A percentile compares a stretch with the other conserved stretches of the same genome.
Conservation (phyloP, 2,329 filamentous ascomycete genomes). For the Sporothrix variecibatus region DNA sequence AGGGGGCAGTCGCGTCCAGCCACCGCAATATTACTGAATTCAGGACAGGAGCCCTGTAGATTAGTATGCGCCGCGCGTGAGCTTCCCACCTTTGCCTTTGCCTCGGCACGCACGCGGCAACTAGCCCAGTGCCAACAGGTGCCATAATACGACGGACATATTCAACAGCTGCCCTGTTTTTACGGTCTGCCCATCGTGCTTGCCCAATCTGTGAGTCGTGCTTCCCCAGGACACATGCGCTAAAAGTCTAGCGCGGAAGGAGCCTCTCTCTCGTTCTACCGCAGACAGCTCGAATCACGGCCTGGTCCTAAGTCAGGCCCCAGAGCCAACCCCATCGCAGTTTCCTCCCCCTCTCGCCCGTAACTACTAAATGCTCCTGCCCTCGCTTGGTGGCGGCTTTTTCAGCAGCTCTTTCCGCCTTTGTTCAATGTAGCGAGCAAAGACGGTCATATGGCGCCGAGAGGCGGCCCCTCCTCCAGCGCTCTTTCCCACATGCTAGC, state of each 20-base stretch:
- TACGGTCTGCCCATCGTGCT: not conserved
- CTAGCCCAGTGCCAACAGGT: conserved; percentile 13
- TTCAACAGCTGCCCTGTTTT: conserved; percentile 8
- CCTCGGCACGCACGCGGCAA: conserved; percentile 37
- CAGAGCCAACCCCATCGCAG: not conserved
- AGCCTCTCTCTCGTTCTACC: not conserved
- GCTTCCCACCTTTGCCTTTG: conserved; percentile 26
- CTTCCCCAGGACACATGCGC: not conserved
- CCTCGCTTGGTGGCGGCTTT: not conserved
- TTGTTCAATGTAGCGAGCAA: not conserved
- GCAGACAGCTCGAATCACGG: not conserved
- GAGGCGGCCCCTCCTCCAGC: not conserved
- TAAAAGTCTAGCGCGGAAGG: conserved; percentile 2
- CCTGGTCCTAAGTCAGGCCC: not conserved
- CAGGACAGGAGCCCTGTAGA: not conserved
- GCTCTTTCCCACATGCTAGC: not conserved
- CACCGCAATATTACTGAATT: not conserved
- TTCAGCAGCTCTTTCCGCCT: not conserved
- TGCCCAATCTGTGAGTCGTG: not conserved
- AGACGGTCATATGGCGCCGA: conserved; percentile 3
- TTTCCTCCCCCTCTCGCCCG: not conserved
- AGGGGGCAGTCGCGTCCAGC: conserved; percentile 8
- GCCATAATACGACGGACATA: not conserved
- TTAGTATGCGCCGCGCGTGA: conserved; percentile 16
- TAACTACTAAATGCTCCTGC: not conserved